Evolutionary conservation across 345 rosid species (phyloP).

Genomic region (Syzygium jambos): DNA sequence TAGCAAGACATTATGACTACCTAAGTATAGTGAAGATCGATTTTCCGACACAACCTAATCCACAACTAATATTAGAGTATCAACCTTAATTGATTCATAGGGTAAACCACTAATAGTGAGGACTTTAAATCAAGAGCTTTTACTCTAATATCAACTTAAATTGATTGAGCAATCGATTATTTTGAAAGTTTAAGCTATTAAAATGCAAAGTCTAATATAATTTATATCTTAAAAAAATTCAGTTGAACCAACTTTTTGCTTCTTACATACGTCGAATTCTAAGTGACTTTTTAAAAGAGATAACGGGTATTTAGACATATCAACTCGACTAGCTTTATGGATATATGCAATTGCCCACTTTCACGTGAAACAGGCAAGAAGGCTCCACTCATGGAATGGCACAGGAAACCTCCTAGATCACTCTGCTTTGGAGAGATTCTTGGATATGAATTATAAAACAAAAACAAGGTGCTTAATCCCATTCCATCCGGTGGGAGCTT

Average conservation of each 20-base stretch:
- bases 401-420: not conserved
- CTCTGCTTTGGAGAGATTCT: not conserved
- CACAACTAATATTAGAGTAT: no score
- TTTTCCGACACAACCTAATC: no score
- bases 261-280: not conserved
- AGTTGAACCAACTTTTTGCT: not conserved
- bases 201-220: not conserved
- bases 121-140: not conserved
- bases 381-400: not conserved
- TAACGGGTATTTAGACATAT: not conserved
- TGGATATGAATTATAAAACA: not conserved
- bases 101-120: no score
- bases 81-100: no score
- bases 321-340: not conserved
- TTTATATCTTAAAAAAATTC: not conserved
- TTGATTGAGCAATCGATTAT: not conserved
- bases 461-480: not conserved
- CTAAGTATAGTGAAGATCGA: no score
- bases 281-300: not conserved
- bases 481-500: not conserved
- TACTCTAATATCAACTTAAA: not conserved
- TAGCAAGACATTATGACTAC: no score
- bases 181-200: not conserved
- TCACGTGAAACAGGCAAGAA: not conserved
- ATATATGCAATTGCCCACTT: not conserved